phyloP scores from a whole-genome alignment of 129 eudicot species.

The Saposhnikovia divaricata region DNA sequence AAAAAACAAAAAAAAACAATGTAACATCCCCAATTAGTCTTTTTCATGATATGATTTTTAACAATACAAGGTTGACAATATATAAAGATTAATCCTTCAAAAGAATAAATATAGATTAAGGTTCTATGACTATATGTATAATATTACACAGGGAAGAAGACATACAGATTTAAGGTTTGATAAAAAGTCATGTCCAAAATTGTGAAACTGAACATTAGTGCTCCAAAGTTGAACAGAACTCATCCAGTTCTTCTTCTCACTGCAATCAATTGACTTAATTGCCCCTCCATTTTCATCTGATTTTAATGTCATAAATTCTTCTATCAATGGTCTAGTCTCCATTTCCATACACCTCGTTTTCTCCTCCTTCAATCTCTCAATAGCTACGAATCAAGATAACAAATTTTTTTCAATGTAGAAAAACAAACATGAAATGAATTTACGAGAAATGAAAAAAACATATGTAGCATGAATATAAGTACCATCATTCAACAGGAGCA shows the following conservation, averaged over 20 bases:
- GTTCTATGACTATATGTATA: too few relatives aligned
- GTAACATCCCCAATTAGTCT: neutral
- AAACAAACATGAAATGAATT: neutral
- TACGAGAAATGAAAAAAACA: neutral
- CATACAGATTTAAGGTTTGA: conserved; percentile 20
- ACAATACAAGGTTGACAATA: too few relatives aligned
- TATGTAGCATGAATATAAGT: neutral
- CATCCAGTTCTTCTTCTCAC: conserved; percentile 49
- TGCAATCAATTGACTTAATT: conserved; percentile 19
- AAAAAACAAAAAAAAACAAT: neutral
- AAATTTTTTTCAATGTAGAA: neutral
- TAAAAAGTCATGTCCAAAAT: conserved; percentile 10
- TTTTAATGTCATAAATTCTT: conserved; percentile 11
- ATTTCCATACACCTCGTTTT: conserved; percentile 7
- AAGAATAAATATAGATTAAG: too few relatives aligned
- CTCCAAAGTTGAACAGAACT: conserved; percentile 48
- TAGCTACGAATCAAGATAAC: conserved; percentile 20
- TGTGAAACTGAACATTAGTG: conserved; percentile 13
- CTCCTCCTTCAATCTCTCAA: conserved; percentile 34
- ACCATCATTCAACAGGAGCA: conserved; percentile 37
- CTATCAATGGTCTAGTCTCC: conserved; percentile 15
- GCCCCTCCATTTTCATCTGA: conserved; percentile 22
- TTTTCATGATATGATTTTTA: too few relatives aligned
- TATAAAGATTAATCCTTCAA: too few relatives aligned
- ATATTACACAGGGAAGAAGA: neutral